phyloP scores from a whole-genome alignment of 345 rosid genomes.

The Fremontodendron californicum region DNA sequence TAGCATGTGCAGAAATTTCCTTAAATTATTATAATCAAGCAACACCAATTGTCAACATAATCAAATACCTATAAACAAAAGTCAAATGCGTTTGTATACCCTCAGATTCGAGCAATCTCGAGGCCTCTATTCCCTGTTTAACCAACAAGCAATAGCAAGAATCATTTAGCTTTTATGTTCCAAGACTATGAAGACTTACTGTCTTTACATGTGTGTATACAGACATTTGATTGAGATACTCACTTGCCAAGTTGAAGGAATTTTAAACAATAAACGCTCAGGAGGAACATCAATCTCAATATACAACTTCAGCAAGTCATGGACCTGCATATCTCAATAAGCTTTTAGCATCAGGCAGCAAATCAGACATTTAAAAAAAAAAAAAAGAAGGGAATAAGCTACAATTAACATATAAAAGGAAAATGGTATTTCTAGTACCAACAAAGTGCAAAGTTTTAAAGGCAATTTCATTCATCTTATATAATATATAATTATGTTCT shows the following conservation, averaged over 20 bases:
- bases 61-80: slow-evolving; percentile 72
- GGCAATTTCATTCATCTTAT: not conserved
- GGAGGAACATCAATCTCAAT: slow-evolving; percentile 60
- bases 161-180: not conserved
- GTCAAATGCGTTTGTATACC: slow-evolving; percentile 95
- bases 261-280: slow-evolving; percentile 75
- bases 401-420: not conserved
- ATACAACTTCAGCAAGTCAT: slow-evolving; percentile 73
- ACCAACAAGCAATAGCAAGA: slow-evolving; percentile 9
- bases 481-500: not conserved
- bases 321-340: slow-evolving; percentile 53
- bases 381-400: not conserved
- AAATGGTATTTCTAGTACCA: not conserved
- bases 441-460: not conserved
- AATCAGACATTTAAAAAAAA: not conserved
- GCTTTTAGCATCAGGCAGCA: not conserved
- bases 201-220: not conserved
- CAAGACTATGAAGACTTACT: not conserved
- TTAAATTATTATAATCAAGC: not conserved
- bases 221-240: slow-evolving; percentile 20
- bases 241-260: slow-evolving; percentile 98
- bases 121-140: slow-evolving; percentile 85
- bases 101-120: slow-evolving; percentile 86
- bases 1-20: not conserved
- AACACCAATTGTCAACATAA: not conserved